A percentile compares a stretch with the other conserved stretches of the same genome.
Evolutionary conservation across 192 early-diverging fungal genomes (phyloP).

Genomic region (Backusella australiensis): DNA sequence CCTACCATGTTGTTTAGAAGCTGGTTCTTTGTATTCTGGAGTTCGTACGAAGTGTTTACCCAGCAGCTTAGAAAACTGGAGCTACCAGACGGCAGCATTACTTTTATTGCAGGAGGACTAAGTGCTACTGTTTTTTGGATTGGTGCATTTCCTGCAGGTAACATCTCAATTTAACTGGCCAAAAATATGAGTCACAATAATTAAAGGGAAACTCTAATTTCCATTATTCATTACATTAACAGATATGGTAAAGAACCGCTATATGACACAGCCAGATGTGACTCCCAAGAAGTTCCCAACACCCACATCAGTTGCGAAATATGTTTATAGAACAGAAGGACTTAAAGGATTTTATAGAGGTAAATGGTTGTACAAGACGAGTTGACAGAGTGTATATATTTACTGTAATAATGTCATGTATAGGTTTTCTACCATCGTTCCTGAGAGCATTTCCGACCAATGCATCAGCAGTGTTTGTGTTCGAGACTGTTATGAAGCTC

Average conservation of each 20-base stretch:
- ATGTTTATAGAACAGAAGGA: constrained; percentile 71
- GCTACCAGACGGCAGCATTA: constrained; percentile 59
- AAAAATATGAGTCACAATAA: constrained; percentile 9
- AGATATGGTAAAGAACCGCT: constrained; percentile 92
- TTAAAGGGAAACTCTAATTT: background rate
- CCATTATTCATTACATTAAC: background rate
- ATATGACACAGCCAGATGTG: constrained; percentile 87
- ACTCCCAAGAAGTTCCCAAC: constrained; percentile 61
- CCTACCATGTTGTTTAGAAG: constrained; percentile 84
- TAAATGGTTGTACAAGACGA: constrained; percentile 14
- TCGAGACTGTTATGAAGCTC: constrained; percentile 68
- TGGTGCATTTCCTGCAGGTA: constrained; percentile 38
- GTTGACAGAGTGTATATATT: background rate
- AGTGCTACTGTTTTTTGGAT: constrained; percentile 92
- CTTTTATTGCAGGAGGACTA: constrained; percentile 78
- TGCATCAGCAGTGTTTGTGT: constrained; percentile 88
- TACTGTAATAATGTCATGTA: background rate
- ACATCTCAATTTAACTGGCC: background rate
- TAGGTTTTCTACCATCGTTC: constrained; percentile 84
- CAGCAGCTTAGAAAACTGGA: constrained; percentile 43
- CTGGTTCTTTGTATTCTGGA: constrained; percentile 81
- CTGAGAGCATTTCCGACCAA: constrained; percentile 95
- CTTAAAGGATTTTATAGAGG: constrained; percentile 83
- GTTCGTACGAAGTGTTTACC: constrained; percentile 65
- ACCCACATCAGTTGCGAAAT: constrained; percentile 46